Conservation (phyloP, 495 filamentous ascomycete genomes). For the Jackrogersella minutella region DNA sequence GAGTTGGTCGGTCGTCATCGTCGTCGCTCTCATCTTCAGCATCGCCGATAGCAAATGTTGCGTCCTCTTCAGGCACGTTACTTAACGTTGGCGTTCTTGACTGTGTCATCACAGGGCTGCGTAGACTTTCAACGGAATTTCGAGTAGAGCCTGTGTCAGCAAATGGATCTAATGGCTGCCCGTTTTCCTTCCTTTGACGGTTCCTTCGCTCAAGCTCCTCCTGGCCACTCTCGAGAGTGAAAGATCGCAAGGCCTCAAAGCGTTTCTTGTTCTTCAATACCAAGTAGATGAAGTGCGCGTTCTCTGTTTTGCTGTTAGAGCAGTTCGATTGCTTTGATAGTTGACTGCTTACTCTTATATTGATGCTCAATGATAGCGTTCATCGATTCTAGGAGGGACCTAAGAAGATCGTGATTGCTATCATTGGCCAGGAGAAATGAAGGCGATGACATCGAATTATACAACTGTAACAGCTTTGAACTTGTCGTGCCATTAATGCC, state of each 20-base stretch:
- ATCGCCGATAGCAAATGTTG: constrained; percentile 88
- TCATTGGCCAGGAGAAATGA: constrained; percentile 96
- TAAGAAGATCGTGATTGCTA: constrained; percentile 82
- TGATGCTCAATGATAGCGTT: constrained; percentile 94
- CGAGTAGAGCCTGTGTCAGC: constrained; percentile 59
- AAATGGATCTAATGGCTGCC: constrained; percentile 53
- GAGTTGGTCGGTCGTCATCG: constrained; percentile 69
- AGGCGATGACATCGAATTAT: constrained; percentile 92
- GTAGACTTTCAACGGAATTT: constrained; percentile 74
- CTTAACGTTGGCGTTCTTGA: constrained; percentile 69
- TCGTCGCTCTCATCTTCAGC: constrained; percentile 81
- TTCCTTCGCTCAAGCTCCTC: constrained; percentile 88
- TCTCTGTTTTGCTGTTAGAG: constrained; percentile 64
- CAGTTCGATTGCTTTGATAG: not conserved
- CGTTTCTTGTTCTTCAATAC: constrained; percentile 80
- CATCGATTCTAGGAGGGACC: constrained; percentile 86
- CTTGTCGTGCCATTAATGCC: constrained; percentile 76
- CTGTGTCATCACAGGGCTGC: constrained; percentile 65
- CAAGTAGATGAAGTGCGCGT: constrained; percentile 81
- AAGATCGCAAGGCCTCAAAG: constrained; percentile 87
- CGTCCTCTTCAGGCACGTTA: constrained; percentile 81
- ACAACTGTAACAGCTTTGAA: constrained; percentile 86
- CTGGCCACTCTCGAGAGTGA: constrained; percentile 94
- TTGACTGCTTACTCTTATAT: constrained; percentile 68
- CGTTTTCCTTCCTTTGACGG: constrained; percentile 74